These are phyloP conservation scores for Fusarium metavorans DNA, from an alignment of 2,329 filamentous ascomycete species.

Conservation along the genomic window DNA sequence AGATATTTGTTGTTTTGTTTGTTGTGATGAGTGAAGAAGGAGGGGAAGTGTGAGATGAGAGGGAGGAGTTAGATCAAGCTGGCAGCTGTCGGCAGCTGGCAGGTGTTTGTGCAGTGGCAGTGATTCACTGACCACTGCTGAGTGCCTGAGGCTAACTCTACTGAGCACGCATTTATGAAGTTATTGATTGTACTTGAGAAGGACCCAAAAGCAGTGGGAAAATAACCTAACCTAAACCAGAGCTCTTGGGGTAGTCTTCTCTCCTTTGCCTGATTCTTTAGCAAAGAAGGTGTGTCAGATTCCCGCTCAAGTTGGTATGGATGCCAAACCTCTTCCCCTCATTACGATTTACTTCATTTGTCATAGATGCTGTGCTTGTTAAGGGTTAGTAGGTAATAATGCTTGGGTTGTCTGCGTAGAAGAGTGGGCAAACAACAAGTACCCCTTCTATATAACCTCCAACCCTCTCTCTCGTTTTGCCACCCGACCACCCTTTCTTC, in stretches of 20 bases:
- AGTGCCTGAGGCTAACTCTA: neutral
- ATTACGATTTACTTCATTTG: neutral
- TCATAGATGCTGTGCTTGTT: neutral
- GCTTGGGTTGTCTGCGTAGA: neutral
- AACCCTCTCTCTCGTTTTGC: neutral
- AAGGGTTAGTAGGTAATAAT: neutral
- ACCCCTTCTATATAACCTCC: neutral
- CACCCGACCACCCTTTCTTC: neutral
- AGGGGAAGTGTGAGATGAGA: neutral
- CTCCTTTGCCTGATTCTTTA: neutral
- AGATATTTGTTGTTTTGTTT: neutral
- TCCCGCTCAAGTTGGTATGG: neutral
- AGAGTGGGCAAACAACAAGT: neutral
- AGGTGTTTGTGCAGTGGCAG: neutral
- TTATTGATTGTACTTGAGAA: neutral
- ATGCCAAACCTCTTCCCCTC: neutral
- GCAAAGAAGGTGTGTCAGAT: neutral
- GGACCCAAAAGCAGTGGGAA: neutral
- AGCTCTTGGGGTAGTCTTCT: neutral
- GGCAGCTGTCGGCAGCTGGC: neutral
- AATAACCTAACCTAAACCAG: neutral
- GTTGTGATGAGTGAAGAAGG: neutral
- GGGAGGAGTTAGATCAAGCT: neutral
- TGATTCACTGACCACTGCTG: neutral
- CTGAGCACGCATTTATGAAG: neutral